Evolutionary conservation across 805 yeast genomes (phyloP).

Genomic region (Yamadazyma sp.): DNA sequence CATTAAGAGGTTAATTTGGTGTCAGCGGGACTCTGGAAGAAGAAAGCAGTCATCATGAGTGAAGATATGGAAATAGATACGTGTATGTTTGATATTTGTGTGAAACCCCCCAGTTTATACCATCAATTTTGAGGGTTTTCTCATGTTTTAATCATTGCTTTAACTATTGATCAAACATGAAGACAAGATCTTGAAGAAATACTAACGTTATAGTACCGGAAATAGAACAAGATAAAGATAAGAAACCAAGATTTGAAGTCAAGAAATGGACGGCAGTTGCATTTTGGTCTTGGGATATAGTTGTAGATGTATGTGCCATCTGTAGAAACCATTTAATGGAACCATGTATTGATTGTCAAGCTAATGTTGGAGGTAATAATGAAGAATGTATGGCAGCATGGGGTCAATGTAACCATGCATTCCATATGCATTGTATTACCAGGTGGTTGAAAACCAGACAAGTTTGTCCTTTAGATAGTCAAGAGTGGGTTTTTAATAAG

Average conservation of each 20-base stretch:
- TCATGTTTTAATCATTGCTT: too few relatives aligned
- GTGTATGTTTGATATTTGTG: conserved; percentile 16
- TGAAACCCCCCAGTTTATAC: too few relatives aligned
- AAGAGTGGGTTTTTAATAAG: conserved; percentile 75
- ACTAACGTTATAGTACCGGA: conserved; percentile 20
- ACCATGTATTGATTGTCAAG: conserved; percentile 95
- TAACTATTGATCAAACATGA: background rate
- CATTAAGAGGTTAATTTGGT: too few relatives aligned
- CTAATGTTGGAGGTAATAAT: conserved; percentile 60
- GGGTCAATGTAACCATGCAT: conserved; percentile 98
- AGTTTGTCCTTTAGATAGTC: conserved; percentile 94
- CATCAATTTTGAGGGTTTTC: too few relatives aligned
- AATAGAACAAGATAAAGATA: conserved; percentile 19
- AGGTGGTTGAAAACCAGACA: conserved; percentile 94
- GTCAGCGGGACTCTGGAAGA: too few relatives aligned
- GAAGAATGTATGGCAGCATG: conserved; percentile 93
- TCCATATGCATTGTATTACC: conserved; percentile 94
- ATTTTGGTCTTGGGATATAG: conserved; percentile 99
- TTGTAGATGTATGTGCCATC: conserved; percentile 94
- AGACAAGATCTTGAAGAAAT: background rate
- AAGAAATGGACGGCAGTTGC: conserved; percentile 99
- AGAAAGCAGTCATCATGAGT: too few relatives aligned
- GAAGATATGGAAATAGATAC: conserved; percentile 35
- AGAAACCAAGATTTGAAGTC: conserved; percentile 78
- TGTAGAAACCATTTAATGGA: conserved; percentile 98